Evolutionary conservation across 2,329 filamentous ascomycete species (phyloP).

Genomic region (Penicillium polonicum): DNA sequence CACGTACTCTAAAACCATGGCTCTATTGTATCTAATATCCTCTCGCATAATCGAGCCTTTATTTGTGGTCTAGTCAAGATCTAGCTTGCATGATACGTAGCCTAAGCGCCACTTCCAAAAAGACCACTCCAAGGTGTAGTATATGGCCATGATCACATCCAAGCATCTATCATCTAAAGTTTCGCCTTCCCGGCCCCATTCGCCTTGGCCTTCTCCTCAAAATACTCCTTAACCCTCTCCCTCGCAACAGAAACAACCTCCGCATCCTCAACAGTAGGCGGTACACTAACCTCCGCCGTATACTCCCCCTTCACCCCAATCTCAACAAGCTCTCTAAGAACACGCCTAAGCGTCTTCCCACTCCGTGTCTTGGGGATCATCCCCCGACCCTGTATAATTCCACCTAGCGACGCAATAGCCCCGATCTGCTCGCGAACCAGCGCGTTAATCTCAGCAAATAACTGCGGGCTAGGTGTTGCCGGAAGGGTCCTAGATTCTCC

Average conservation of each 20-base stretch:
- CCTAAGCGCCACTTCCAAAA: neutral
- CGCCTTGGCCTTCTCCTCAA: slow-evolving; percentile 45
- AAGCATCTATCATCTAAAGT: slow-evolving; percentile 35
- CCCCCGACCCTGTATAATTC: slow-evolving; percentile 77
- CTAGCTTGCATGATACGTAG: too few relatives aligned
- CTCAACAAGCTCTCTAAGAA: slow-evolving; percentile 79
- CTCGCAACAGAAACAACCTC: slow-evolving; percentile 73
- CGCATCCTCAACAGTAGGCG: slow-evolving; percentile 81
- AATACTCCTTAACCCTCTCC: slow-evolving; percentile 72
- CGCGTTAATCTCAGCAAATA: slow-evolving; percentile 46
- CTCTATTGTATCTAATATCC: too few relatives aligned
- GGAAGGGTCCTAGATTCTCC: slow-evolving; percentile 21
- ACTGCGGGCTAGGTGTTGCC: slow-evolving; percentile 39
- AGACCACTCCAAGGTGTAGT: neutral
- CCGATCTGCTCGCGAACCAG: slow-evolving; percentile 79
- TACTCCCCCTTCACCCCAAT: slow-evolving; percentile 73
- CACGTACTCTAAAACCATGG: too few relatives aligned
- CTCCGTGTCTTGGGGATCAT: slow-evolving; percentile 91
- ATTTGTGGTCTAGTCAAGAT: too few relatives aligned
- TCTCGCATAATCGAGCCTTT: too few relatives aligned
- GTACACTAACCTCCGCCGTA: slow-evolving; percentile 69
- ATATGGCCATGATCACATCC: neutral
- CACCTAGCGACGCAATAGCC: slow-evolving; percentile 79
- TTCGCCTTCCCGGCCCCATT: slow-evolving; percentile 40
- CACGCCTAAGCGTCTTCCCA: slow-evolving; percentile 84